Evolutionary conservation across 306 rosid genomes (phyloP), one percentile per base, ranked within the genome.

Genomic region (Fragaria vesca): DNA sequence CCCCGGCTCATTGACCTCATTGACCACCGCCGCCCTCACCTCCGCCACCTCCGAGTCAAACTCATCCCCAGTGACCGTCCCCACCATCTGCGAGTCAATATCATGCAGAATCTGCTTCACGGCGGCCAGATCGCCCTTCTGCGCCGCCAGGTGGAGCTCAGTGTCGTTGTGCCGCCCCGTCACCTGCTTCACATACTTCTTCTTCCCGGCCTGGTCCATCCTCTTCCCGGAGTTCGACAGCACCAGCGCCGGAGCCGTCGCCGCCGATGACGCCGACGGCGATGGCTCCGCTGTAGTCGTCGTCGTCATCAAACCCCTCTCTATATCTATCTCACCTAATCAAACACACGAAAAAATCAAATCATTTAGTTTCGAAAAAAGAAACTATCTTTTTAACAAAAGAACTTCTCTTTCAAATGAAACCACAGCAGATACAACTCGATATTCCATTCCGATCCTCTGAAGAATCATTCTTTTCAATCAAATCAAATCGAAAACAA

Each of bases 151-250:
- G 85, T 96, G 99, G n/a, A 96, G 94, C 77, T 90, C 94, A 0
- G 99, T 96, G 72, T 93, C 99, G 86, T 93, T 96, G 85, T 91
- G 96, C 70, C 99, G 85, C 28, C 99, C 99, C 2, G 99, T 96
- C 76, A 96, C 99, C 66, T 96, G 99, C 86, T 93, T 96, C 86
- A 96, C 98, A 67, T 96, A 96, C 87, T 91, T 96, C 91, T 96
- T 96, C 91, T 81, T 93, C 69, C 99, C 98, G 0, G 97, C 96
- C 76, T 93, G 97, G 69, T 96, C 99, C 43, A 96, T 96, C 78
- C 98, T 74, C 91, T 96, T 96, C 18, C 98, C 97, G 18, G 99
- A 96, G 81, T 93, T 96, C 47, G 99, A 96, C 2, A 96, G 78
- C 0, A 96, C 99, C 58, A 96, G 79, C 2, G 99, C 99, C 77